phyloP scores from a whole-genome alignment of 2,329 filamentous ascomycete genomes.

The Fusarium buharicum region DNA sequence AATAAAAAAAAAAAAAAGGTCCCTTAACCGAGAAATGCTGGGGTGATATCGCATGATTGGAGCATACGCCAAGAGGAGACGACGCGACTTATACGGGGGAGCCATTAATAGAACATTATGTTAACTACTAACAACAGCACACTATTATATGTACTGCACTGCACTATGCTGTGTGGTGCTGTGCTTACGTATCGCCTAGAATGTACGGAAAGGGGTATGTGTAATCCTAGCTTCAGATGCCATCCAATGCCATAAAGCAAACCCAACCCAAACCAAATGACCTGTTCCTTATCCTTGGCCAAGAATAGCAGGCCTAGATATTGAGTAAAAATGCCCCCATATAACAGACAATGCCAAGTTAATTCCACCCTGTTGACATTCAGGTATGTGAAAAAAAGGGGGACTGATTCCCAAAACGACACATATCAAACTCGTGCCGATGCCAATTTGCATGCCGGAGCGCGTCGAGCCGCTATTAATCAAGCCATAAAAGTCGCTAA shows the following conservation, averaged over 20 bases:
- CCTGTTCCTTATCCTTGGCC: slow-evolving; percentile 17
- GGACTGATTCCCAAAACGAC: slow-evolving; percentile 27
- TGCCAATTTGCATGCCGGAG: slow-evolving; percentile 37
- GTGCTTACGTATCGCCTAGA: slow-evolving; percentile 40
- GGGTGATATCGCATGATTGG: slow-evolving; percentile 17
- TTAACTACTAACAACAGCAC: not conserved
- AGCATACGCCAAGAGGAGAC: slow-evolving; percentile 11
- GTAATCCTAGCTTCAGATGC: slow-evolving; percentile 40
- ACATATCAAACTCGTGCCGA: slow-evolving; percentile 26
- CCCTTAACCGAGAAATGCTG: slow-evolving; percentile 14
- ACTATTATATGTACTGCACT: not conserved
- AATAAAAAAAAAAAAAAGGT: not conserved
- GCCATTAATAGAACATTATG: slow-evolving; percentile 32
- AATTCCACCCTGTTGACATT: slow-evolving; percentile 8
- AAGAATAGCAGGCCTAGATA: slow-evolving; percentile 15
- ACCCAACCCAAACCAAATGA: slow-evolving; percentile 16
- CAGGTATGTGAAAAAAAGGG: slow-evolving; percentile 20
- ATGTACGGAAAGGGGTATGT: slow-evolving; percentile 46
- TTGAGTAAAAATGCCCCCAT: slow-evolving; percentile 16
- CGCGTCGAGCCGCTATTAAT: slow-evolving; percentile 34
- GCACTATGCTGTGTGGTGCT: no score
- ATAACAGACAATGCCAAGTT: slow-evolving; percentile 24
- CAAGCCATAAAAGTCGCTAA: slow-evolving; percentile 35
- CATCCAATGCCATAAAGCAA: slow-evolving; percentile 26
- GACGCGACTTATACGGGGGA: slow-evolving; percentile 4